Conservation (phyloP, 1,139 yeast species). For the Scheffersomyces insectosa region DNA sequence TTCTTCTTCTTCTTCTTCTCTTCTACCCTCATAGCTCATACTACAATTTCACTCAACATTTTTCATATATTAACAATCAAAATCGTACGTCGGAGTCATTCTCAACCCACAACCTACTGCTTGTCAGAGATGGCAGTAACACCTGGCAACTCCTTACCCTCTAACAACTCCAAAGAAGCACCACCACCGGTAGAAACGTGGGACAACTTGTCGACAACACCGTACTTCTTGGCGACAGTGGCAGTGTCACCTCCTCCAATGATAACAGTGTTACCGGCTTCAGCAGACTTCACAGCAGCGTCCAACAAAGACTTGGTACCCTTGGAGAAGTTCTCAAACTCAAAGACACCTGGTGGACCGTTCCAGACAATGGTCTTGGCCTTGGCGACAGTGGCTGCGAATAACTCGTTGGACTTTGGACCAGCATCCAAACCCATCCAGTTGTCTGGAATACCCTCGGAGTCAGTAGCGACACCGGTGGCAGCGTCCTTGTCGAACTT, state of each 20-base stretch:
- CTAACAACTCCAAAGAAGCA: constrained; percentile 95
- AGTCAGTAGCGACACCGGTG: constrained; percentile 77
- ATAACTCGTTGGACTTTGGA: constrained; percentile 77
- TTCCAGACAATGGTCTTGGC: constrained; percentile 99
- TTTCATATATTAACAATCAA: neutral
- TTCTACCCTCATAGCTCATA: neutral
- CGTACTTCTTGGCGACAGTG: constrained; percentile 96
- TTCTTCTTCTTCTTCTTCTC: neutral
- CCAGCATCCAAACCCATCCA: constrained; percentile 97
- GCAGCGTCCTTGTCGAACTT: constrained; percentile 88
- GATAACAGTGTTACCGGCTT: constrained; percentile 89
- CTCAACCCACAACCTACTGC: constrained; percentile 21
- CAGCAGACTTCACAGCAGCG: constrained; percentile 82
- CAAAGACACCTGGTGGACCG: constrained; percentile 99
- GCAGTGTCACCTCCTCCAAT: constrained; percentile 99
- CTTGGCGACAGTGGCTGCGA: constrained; percentile 75
- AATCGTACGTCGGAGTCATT: neutral
- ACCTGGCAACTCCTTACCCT: constrained; percentile 98
- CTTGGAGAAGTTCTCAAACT: constrained; percentile 82
- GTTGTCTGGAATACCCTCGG: constrained; percentile 86
- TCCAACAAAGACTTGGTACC: constrained; percentile 91
- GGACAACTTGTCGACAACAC: constrained; percentile 90
- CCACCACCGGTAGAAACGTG: constrained; percentile 99
- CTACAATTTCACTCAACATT: neutral
- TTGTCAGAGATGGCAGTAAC: constrained; percentile 84